A percentile compares a stretch with the other conserved stretches of the same genome.
Conservation (phyloP, 345 rosid species). For the Brassica juncea region DNA sequence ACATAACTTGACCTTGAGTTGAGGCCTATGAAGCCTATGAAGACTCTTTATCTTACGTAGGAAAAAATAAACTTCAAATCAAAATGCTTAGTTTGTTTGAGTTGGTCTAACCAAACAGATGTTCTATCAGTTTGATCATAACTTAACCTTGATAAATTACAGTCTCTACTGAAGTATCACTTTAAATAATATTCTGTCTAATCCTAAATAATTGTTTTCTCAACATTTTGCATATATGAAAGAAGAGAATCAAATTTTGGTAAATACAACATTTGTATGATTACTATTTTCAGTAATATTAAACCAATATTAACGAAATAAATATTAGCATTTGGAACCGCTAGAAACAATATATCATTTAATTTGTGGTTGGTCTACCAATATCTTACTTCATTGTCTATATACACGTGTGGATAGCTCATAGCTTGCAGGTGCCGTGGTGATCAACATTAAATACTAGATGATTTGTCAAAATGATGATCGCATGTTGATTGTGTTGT, state of each 20-base stretch:
- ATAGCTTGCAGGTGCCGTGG: constrained; percentile 10
- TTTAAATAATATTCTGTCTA: not conserved
- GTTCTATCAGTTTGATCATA: constrained; percentile 21
- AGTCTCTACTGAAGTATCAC: not conserved
- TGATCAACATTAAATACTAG: not conserved
- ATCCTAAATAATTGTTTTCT: not conserved
- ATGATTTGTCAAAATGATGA: not conserved
- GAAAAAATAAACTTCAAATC: constrained; percentile 12
- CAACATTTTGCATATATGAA: not conserved
- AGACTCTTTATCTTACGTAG: constrained; percentile 20
- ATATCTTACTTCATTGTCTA: not conserved
- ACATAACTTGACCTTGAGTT: not conserved
- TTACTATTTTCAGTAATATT: not conserved
- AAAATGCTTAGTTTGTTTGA: constrained; percentile 14
- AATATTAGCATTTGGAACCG: not conserved
- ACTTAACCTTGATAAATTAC: constrained; percentile 7
- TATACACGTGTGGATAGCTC: constrained; percentile 4
- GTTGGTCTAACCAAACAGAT: constrained; percentile 9
- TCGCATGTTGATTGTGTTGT: not conserved
- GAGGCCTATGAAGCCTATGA: not conserved
- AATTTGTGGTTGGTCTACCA: not conserved
- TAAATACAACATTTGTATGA: not conserved
- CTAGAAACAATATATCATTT: not conserved
- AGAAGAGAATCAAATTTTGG: not conserved
- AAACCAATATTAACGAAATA: not conserved